These are phyloP conservation scores for Bacterosira constricta DNA, from an alignment of 108 stramenopile species.

Conservation along the genomic window DNA sequence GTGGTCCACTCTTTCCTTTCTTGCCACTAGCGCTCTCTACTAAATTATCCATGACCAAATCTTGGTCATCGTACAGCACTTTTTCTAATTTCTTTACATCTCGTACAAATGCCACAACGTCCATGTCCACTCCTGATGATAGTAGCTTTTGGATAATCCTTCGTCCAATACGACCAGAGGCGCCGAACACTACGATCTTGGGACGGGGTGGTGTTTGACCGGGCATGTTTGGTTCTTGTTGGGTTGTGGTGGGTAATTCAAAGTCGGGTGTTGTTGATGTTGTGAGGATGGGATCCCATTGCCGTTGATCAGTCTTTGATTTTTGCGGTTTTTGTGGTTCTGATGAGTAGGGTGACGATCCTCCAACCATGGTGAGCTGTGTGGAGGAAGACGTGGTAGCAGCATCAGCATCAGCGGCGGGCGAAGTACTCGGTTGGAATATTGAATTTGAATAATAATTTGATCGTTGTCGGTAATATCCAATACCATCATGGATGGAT, in stretches of 20 bases:
- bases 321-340: too few species aligned
- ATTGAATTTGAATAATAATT: too few species aligned
- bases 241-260: neutral
- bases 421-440: too few species aligned
- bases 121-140: slow-evolving; percentile 51
- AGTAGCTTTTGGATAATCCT: slow-evolving; percentile 59
- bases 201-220: slow-evolving; percentile 9
- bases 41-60: slow-evolving; percentile 18
- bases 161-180: slow-evolving; percentile 64
- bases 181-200: slow-evolving; percentile 66
- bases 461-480: too few species aligned
- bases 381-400: too few species aligned
- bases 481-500: too few species aligned
- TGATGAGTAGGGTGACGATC: too few species aligned
- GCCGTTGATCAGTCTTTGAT: too few species aligned
- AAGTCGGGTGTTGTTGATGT: neutral
- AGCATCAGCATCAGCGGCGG: too few species aligned
- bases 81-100: slow-evolving; percentile 56
- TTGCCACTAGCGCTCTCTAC: neutral
- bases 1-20: slow-evolving; percentile 23
- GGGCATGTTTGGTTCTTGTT: neutral
- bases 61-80: slow-evolving; percentile 60
- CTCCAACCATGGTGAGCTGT: too few species aligned
- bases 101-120: slow-evolving; percentile 69
- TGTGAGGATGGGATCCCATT: too few species aligned